Evolutionary conservation across 2,329 filamentous ascomycete species (phyloP), one percentile per base, ranked within the genome.

Genomic region (Arthrobotrys entomopaga): DNA sequence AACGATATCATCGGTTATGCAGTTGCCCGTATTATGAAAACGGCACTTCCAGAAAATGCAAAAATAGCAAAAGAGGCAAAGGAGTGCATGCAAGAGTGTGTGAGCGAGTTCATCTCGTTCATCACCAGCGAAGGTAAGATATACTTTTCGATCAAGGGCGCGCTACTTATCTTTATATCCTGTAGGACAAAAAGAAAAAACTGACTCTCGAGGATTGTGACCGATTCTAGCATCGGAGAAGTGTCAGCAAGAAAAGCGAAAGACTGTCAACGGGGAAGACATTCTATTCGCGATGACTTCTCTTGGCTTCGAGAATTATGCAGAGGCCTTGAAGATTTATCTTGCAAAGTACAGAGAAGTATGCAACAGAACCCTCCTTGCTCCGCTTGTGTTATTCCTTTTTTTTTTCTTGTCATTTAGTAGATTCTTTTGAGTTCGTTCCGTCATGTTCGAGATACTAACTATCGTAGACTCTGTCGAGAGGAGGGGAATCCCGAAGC

Each of bases 11-110:
- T 79, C 79, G 77, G 79, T 77, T 79, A 79, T 82, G 89, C 90
- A 99, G 95, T 99, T 80, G 95, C 95, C 78, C 91, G 95, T 67
- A 98, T 99, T 82, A 99, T 99, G 95, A 99, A 99, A 83, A 91
- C 93, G 79, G 95, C 95, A 5, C 86, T 99, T 56, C 95, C 95
- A 59, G 95, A 99, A 78, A 99, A 99, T 81, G 95, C 95, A 78
- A 99, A 99, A 84, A 99, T 99, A 76, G 93, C 93, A 73, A 99
- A 99, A 82, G 95, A 99, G 82, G 95, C 95, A 65, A 99, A 99
- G 83, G 95, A 99, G 82, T 99, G 95, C 84, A 98, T 99, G 95
- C 95, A 99, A 83, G 95, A 99, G 83, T 99, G 95, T 81, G 95
- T 99, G 71, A 97, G 93, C 88, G 95, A 99, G 84, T 99, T 99